Evolutionary conservation across 192 early-diverging fungal genomes (phyloP).

Genomic region (Diversispora eburnea): DNA sequence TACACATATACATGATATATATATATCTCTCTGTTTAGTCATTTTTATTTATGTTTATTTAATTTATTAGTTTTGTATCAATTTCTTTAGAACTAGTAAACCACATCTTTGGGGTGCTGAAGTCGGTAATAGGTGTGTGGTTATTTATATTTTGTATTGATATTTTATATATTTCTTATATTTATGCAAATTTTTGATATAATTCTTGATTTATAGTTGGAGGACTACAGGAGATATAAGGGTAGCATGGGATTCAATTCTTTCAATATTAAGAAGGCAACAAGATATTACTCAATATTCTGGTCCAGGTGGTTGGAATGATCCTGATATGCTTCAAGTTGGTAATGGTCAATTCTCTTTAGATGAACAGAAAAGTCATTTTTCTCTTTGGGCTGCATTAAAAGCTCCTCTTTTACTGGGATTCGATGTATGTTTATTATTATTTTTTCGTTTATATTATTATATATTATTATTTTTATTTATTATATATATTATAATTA

Average conservation of each 20-base stretch:
- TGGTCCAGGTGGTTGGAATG: constrained; percentile 48
- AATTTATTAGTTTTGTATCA: too few species aligned
- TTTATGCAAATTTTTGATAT: too few species aligned
- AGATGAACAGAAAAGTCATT: constrained; percentile 29
- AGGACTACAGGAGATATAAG: constrained; percentile 32
- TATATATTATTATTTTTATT: not conserved
- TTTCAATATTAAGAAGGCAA: not conserved
- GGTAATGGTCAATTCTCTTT: constrained; percentile 49
- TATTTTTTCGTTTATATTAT: not conserved
- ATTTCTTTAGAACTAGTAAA: not conserved
- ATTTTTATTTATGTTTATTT: not conserved
- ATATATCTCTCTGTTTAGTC: not conserved
- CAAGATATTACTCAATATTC: constrained; percentile 22
- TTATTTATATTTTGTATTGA: not conserved
- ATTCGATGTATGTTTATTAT: constrained; percentile 38
- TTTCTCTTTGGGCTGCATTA: constrained; percentile 51
- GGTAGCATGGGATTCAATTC: not conserved
- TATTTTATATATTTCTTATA: not conserved
- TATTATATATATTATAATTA: not conserved
- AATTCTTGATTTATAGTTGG: constrained; percentile 30
- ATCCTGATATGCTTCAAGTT: constrained; percentile 56
- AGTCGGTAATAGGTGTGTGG: constrained; percentile 33
- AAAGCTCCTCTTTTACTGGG: constrained; percentile 60
- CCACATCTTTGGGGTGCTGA: constrained; percentile 17
- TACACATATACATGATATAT: not conserved